Evolutionary conservation across 768 basidiomycete genomes (phyloP), one percentile per base, ranked within the genome.

Genomic region (Pleurotus djamor): DNA sequence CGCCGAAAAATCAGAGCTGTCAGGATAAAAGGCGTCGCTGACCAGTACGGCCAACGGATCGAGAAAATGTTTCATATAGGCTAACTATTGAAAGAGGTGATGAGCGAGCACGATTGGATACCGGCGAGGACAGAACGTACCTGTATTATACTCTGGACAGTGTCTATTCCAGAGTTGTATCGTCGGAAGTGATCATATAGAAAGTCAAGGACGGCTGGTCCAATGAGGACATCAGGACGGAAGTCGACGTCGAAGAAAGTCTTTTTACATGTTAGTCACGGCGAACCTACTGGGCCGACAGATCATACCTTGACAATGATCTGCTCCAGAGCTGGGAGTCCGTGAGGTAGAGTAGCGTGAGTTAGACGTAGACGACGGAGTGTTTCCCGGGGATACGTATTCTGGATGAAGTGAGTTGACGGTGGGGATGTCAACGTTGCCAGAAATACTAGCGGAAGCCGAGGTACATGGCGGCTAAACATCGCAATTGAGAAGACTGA

Each of bases 21-120:
- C 49, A 28, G 64, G 48, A 28, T 28, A 28, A 50, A 71, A 71
- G 1, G 72, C 73, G 47, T 72, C 62, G 21, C 69, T 69, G 5
- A 74, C 67, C 13, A 87, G 71, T 6, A 79, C 51, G 3, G 81
- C 76, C 12, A 90, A 69, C 0, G 86, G 84, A 28, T 89, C 83
- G 32, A 79, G 78, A 63, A 89, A 91, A 68, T 93, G 91, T 61
- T 88, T 88, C 68, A 92, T 69, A 66, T 91, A 76, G 0, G 77
- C 76, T 3, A 92, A 72, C 88, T 92, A 62, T 45, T 51, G 16
- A 60, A n/a, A n/a, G 52, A 7, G 48, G 17, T 2, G 44, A 14
- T 41, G 45, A 43, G 38, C 38, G n/a, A 52, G 47, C 55, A 10
- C 3, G n/a, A 41, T 54, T n/a, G 3, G 28, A 47, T 1, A 36